Base-by-base conservation (phyloP, 2,329 filamentous ascomycete genomes). In the Aspergillus nomiae region DNA sequence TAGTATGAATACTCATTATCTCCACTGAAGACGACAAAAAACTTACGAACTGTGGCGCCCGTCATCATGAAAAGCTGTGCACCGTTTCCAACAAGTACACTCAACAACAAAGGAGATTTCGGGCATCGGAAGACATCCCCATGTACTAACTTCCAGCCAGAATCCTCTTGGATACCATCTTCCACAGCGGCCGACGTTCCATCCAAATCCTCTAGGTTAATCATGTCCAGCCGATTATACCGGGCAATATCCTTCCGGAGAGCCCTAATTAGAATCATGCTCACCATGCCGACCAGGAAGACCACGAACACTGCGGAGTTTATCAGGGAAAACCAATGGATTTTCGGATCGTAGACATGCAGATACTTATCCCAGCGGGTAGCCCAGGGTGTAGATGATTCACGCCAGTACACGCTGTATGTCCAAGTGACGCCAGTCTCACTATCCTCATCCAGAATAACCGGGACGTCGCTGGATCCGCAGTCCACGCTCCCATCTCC, bases 281-380 rank as follows among this genome's bases (percentile, higher is more conserved):
- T 90, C 67, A 99, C 95, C 71, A 95, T 97, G 53, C 93, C 87
- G 41, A 94, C 89, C 46, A 98, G 84, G 79, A 98, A 95, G 56
- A 97, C 86, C 57, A 99, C 94, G 65, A 99, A 96, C 51, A 98
- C 89, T 56, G 95, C 92, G 41, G 94, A 97, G 79, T 97, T 97
- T 80, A 98, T 91, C 56, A 99, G 88, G 63, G 94, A 97, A 82
- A 98, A 97, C 95, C 95, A 99, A 78, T 99, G 95, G 71, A 99
- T 98, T 83, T 95, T 96, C 58, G 95, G 94, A 77, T 98, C 94
- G 74, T 94, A 96, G 34, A 99, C 94, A 74, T 98, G 94, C 41
- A 99, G 85, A 76, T 98, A 98, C 80, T 97, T 98, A 84, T 99
- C 95, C 95, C 95, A 99, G 67, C 95, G 88, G 14, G 95, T 99